These are phyloP conservation scores for Termitomyces bulborhizus DNA, from an alignment of 768 basidiomycete species.

Conservation along the genomic window DNA sequence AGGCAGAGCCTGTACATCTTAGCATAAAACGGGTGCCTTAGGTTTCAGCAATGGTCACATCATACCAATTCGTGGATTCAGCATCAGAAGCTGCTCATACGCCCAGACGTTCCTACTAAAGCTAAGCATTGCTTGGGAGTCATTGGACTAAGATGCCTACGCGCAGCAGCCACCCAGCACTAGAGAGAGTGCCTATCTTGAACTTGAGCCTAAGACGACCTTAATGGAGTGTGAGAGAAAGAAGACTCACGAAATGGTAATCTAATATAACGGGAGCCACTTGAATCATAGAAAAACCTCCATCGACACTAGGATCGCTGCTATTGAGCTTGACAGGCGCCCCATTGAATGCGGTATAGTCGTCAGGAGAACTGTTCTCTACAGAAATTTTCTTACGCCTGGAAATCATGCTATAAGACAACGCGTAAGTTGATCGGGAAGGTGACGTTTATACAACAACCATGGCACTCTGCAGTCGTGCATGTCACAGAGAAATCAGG, in stretches of 20 bases:
- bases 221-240: background rate
- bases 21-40: background rate
- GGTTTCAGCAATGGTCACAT: constrained; percentile 3
- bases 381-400: constrained; percentile 2
- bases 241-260: constrained; percentile 24
- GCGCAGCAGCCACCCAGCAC: constrained; percentile 84
- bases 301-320: constrained; percentile 12
- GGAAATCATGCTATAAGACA: constrained; percentile 7
- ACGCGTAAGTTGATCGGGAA: background rate
- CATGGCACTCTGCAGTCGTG: background rate
- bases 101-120: constrained; percentile 64
- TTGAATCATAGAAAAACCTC: constrained; percentile 23
- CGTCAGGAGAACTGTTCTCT: background rate
- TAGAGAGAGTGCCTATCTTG: constrained; percentile 40
- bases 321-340: background rate
- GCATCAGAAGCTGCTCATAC: constrained; percentile 66
- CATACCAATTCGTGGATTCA: constrained; percentile 65
- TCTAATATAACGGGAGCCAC: constrained; percentile 32
- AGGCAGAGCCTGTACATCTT: constrained; percentile 53
- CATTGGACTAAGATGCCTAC: constrained; percentile 32
- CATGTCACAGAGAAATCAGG: background rate
- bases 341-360: background rate
- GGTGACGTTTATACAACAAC: background rate
- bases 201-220: constrained; percentile 8
- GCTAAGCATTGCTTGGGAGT: background rate